Evolutionary conservation across 208 protist genomes (phyloP).

Genomic region (Trypanosoma melophagium): DNA sequence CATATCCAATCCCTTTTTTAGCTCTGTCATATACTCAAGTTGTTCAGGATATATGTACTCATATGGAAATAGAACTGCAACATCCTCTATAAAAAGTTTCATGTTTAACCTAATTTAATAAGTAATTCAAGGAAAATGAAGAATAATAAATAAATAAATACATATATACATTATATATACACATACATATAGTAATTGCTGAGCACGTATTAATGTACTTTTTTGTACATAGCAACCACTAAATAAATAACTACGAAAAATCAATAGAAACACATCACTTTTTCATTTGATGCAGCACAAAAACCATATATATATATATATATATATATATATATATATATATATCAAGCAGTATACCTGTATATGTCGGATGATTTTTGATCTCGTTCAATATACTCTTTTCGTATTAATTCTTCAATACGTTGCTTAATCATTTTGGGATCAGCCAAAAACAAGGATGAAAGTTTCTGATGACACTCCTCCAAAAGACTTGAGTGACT

Average conservation of each 20-base stretch:
- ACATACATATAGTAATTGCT: slow-evolving; percentile 13
- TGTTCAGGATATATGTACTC: slow-evolving; percentile 99
- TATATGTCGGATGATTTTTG: slow-evolving; percentile 52
- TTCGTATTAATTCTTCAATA: slow-evolving; percentile 84
- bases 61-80: slow-evolving; percentile 98
- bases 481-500: slow-evolving; percentile 68
- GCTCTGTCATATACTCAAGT: slow-evolving; percentile 97
- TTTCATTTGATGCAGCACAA: slow-evolving; percentile 12
- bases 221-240: too few species aligned
- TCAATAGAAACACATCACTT: too few species aligned
- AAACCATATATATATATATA: not conserved
- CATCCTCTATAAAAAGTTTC: slow-evolving; percentile 96
- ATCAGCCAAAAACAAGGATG: slow-evolving; percentile 61
- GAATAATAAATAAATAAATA: slow-evolving; percentile 8
- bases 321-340: slow-evolving; percentile 5
- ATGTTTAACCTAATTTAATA: slow-evolving; percentile 34
- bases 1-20: slow-evolving; percentile 94
- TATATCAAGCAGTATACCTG: slow-evolving; percentile 72
- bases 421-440: slow-evolving; percentile 79
- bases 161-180: slow-evolving; percentile 17
- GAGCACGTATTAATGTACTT: too few species aligned
- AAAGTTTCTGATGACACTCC: slow-evolving; percentile 73
- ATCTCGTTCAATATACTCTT: slow-evolving; percentile 82
- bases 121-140: slow-evolving; percentile 1
- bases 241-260: too few species aligned